Base-by-base conservation (phyloP, 306 rosid species). In the Nissolia schottii region DNA sequence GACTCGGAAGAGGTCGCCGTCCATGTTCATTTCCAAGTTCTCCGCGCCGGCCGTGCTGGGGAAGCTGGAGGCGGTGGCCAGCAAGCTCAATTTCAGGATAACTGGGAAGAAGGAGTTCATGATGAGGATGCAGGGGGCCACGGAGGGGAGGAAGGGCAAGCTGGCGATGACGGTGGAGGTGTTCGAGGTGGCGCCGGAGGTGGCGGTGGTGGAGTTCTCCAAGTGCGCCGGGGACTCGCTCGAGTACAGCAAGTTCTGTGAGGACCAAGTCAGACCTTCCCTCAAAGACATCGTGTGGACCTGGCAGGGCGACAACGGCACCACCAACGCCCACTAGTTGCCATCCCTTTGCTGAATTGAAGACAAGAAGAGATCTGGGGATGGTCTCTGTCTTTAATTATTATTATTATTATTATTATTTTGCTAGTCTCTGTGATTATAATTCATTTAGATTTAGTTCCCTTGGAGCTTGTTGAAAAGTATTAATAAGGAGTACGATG, bases 281-380 rank as follows among this genome's bases (percentile, higher is more conserved):
- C 82, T 89, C 0, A 83, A 90, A 20, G 98, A 92, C 84, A 86
- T 92, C 14, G 95, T 92, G 2, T 92, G 98, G 98, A 65, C 74
- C 9, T 92, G 98, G 96, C 98, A 90, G 71, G 98, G 98, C 8
- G 90, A 89, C 16, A 0, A 12, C 10, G 2, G 9, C 7, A 14
- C 37, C 14, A 13, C 49, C 15, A 11, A 11, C 4, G 6, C 4
- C 18, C 18, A 14, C 0, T 12, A 38, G n/a, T n/a, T n/a, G n/a
- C n/a, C n/a, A n/a, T n/a, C n/a, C n/a, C n/a, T n/a, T n/a, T n/a
- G n/a, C n/a, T n/a, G n/a, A n/a, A n/a, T n/a, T n/a, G n/a, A n/a
- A n/a, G n/a, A n/a, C n/a, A n/a, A n/a, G n/a, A n/a, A n/a, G n/a
- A n/a, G n/a, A n/a, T n/a, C n/a, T n/a, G n/a, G n/a, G n/a, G n/a